Evolutionary conservation across 2,329 filamentous ascomycete genomes (phyloP).

Genomic region (Oidium heveae): DNA sequence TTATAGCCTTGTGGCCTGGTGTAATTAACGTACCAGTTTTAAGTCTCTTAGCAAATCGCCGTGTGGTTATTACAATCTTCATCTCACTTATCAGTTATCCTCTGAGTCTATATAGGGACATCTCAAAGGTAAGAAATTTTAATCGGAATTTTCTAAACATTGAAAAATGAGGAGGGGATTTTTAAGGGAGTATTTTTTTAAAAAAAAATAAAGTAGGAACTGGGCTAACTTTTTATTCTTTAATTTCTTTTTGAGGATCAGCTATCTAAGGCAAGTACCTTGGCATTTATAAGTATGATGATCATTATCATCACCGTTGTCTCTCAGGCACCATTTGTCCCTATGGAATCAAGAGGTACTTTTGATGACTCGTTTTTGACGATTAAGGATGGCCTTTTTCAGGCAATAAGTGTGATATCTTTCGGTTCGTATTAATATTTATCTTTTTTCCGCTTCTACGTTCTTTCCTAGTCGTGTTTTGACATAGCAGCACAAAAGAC

Average conservation of each 20-base stretch:
- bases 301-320: conserved; percentile 75
- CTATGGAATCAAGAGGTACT: conserved; percentile 43
- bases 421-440: conserved; percentile 37
- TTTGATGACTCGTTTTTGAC: conserved; percentile 45
- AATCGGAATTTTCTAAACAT: not conserved
- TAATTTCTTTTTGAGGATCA: conserved; percentile 14
- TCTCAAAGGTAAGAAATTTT: conserved; percentile 49
- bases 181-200: no score
- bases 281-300: conserved; percentile 80
- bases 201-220: not conserved
- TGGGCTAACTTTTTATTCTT: conserved; percentile 3
- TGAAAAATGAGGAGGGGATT: no score
- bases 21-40: conserved; percentile 49
- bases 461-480: not conserved
- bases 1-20: conserved; percentile 58
- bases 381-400: conserved; percentile 74
- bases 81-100: conserved; percentile 71
- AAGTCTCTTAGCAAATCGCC: conserved; percentile 57
- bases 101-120: conserved; percentile 81
- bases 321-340: conserved; percentile 55
- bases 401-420: conserved; percentile 92
- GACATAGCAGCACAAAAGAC: conserved; percentile 11
- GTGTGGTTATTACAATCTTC: conserved; percentile 70
- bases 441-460: not conserved
- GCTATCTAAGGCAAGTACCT: conserved; percentile 85